These are phyloP conservation scores for Zasmidium citrigriseum DNA, from an alignment of 2,329 filamentous ascomycete genomes.

Conservation along the genomic window DNA sequence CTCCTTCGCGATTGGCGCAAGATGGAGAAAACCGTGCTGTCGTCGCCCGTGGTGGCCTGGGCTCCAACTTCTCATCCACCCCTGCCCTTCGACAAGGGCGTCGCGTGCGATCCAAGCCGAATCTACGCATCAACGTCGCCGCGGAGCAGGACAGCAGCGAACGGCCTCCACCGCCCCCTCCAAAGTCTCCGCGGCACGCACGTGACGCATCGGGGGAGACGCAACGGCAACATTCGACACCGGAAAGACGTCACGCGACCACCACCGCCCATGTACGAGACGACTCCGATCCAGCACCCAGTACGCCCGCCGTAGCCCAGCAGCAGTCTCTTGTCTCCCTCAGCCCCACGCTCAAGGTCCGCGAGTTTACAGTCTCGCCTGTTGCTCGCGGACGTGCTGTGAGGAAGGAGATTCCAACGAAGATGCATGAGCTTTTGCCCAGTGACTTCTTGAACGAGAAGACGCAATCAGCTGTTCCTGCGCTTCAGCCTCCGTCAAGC, in stretches of 20 bases:
- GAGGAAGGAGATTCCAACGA: neutral
- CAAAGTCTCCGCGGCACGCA: constrained; percentile 20
- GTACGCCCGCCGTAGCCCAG: constrained; percentile 9
- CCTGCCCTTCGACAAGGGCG: neutral
- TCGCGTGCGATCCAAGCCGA: neutral
- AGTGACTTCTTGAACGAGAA: constrained; percentile 3
- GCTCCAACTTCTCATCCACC: neutral
- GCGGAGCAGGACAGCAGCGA: constrained; percentile 7
- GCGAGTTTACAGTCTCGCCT: constrained; percentile 9
- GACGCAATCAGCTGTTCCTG: neutral
- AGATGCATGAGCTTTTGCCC: constrained; percentile 3
- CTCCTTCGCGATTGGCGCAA: neutral
- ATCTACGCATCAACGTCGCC: constrained; percentile 19
- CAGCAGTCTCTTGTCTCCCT: constrained; percentile 10
- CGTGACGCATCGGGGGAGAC: neutral
- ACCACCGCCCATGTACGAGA: neutral
- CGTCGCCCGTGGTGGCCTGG: neutral
- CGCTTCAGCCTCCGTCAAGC: neutral
- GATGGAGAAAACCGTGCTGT: neutral
- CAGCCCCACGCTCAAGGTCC: constrained; percentile 7
- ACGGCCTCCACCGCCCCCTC: constrained; percentile 22
- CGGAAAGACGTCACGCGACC: neutral
- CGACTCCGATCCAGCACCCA: constrained; percentile 5
- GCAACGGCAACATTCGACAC: neutral
- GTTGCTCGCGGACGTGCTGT: constrained; percentile 1